Evolutionary conservation across 257 asterid genomes (phyloP).

Genomic region (Rhazya stricta): DNA sequence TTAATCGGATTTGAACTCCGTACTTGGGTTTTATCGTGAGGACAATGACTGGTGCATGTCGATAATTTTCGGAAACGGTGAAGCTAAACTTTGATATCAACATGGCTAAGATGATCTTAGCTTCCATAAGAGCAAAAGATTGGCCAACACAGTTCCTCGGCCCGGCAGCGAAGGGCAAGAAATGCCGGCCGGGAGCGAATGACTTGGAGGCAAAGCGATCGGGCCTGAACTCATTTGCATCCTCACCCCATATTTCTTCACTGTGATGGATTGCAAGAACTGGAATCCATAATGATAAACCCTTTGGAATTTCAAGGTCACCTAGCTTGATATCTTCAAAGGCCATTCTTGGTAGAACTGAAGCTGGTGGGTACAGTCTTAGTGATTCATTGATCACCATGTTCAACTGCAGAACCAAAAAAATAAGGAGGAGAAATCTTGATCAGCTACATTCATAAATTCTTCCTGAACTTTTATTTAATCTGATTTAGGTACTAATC

Average conservation of each 20-base stretch:
- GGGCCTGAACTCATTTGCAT: slow-evolving; percentile 75
- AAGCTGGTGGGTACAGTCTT: slow-evolving; percentile 78
- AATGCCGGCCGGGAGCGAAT: slow-evolving; percentile 51
- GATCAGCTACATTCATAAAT: not conserved
- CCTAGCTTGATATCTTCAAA: slow-evolving; percentile 77
- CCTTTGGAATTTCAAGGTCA: slow-evolving; percentile 78
- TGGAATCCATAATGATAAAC: slow-evolving; percentile 88
- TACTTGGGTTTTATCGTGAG: slow-evolving; percentile 81
- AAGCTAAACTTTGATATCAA: slow-evolving; percentile 65
- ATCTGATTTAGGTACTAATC: slow-evolving; percentile 5
- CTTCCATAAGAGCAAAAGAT: slow-evolving; percentile 86
- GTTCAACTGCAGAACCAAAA: slow-evolving; percentile 42
- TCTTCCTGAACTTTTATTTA: not conserved
- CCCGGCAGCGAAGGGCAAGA: slow-evolving; percentile 87
- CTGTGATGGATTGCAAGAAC: slow-evolving; percentile 82
- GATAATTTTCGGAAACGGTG: slow-evolving; percentile 58
- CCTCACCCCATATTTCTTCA: slow-evolving; percentile 81
- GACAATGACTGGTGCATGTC: slow-evolving; percentile 80
- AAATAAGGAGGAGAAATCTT: not conserved
- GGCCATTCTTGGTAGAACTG: slow-evolving; percentile 90
- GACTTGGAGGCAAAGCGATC: slow-evolving; percentile 51
- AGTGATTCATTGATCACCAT: slow-evolving; percentile 89
- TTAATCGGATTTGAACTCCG: slow-evolving; percentile 77
- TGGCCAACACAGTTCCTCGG: slow-evolving; percentile 91
- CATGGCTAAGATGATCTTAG: slow-evolving; percentile 87